These are phyloP conservation scores for Spathaspora girioi DNA, from an alignment of 805 yeast genomes.

Conservation along the genomic window DNA sequence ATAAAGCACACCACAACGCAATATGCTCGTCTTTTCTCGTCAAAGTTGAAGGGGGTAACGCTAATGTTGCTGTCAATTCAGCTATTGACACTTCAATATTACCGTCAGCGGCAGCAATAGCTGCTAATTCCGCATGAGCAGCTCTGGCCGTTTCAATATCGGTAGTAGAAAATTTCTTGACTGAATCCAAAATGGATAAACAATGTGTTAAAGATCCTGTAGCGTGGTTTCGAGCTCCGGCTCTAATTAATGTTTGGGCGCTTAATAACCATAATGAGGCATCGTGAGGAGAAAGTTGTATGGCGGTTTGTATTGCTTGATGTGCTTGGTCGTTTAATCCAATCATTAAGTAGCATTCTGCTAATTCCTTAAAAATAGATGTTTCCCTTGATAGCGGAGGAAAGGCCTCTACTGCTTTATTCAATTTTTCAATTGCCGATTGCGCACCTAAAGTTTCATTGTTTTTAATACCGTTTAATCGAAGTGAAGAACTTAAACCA, in stretches of 20 bases:
- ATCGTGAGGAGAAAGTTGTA: conserved; percentile 36
- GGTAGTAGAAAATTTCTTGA: conserved; percentile 20
- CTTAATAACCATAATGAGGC: conserved; percentile 45
- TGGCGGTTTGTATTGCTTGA: conserved; percentile 41
- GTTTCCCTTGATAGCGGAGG: conserved; percentile 38
- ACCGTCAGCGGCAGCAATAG: conserved; percentile 49
- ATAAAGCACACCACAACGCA: conserved; percentile 51
- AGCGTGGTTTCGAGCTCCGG: conserved; percentile 44
- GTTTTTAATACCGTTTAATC: conserved; percentile 33
- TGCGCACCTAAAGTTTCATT: conserved; percentile 39
- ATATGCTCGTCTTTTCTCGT: conserved; percentile 44
- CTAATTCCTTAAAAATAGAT: conserved; percentile 45
- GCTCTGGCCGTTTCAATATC: conserved; percentile 48
- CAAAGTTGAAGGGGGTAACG: conserved; percentile 47
- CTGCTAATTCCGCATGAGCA: conserved; percentile 54
- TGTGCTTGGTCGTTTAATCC: conserved; percentile 53
- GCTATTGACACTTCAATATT: conserved; percentile 46
- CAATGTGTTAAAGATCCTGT: conserved; percentile 45
- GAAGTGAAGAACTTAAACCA: conserved; percentile 40
- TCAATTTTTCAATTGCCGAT: conserved; percentile 37
- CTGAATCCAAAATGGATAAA: conserved; percentile 31
- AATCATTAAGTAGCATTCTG: conserved; percentile 46
- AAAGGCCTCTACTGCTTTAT: conserved; percentile 31
- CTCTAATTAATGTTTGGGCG: conserved; percentile 46
- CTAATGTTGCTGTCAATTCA: conserved; percentile 48